Conservation (phyloP, 1,284 basidiomycete genomes). For the Mycena sp. region DNA sequence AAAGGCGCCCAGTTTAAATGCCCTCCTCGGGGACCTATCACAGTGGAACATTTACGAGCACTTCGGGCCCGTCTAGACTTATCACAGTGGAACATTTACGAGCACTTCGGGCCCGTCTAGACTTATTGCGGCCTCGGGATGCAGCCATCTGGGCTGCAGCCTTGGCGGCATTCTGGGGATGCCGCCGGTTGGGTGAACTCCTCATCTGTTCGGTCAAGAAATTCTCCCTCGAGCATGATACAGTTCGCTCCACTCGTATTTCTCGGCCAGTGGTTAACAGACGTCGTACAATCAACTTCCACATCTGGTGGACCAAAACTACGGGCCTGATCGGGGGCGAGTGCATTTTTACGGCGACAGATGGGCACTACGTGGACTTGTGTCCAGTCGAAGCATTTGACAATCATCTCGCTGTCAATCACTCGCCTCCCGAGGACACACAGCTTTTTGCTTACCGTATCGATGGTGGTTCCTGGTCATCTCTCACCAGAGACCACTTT, state of each 20-base stretch:
- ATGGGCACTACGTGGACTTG: conserved; percentile 14
- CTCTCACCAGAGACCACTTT: conserved; percentile 30
- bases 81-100: conserved; percentile 2
- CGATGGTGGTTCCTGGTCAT: not conserved
- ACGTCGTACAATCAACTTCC: not conserved
- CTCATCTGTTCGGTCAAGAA: not conserved
- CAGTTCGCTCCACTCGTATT: not conserved
- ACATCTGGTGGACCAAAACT: not conserved
- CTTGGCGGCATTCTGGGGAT: conserved; percentile 4
- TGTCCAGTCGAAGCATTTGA: conserved; percentile 35
- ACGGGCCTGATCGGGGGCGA: not conserved
- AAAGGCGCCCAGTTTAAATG: not conserved
- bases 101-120: not conserved
- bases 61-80: too few relatives aligned
- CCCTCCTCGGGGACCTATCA: conserved; percentile 7
- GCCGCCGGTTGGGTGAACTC: conserved; percentile 15
- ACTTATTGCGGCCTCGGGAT: too few relatives aligned
- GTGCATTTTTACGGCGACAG: conserved; percentile 14
- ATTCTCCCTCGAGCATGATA: not conserved
- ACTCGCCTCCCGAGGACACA: not conserved
- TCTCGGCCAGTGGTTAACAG: not conserved
- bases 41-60: conserved; percentile 3
- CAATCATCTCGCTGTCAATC: conserved; percentile 34
- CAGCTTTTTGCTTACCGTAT: conserved; percentile 34
- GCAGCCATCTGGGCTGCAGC: conserved; percentile 17